Evolutionary conservation across 2,329 filamentous ascomycete species (phyloP), one percentile per base, ranked within the genome.

Genomic region (Scytalidium sp.): DNA sequence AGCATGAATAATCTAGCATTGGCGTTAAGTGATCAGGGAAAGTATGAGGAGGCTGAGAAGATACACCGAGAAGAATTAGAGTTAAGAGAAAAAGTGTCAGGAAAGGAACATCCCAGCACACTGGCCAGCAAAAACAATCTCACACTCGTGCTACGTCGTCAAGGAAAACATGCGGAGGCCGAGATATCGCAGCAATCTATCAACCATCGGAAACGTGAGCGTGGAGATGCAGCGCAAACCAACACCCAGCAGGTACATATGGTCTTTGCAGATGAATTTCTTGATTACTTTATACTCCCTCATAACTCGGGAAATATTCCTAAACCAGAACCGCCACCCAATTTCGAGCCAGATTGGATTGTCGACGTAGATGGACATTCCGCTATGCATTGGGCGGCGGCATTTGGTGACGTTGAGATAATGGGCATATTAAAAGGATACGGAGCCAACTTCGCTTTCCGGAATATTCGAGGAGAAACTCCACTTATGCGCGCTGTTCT

Each of bases 291-390:
- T 63, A 85, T 96, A 69, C 84, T 92, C 41, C 83, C 88, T 46
- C 87, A 90, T 67, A 85, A 87, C 51, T 82, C 85, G n/a, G 83
- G 85, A 53, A 62, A 82, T 72, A 59, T n/a, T n/a, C n/a, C n/a
- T n/a, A 82, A 75, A 43, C 91, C 92, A 1, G 82, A 88, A 50
- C 91, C 92, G 3, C 92, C 92, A 0, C 75, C 82, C 25, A 86
- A 89, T 64, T 94, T 95, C 61, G 85, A 95, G 62, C 84, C 94
- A 6, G 87, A 97, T 68, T 87, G 89, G 65, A 79, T 85, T 15
- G 96, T 97, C 55, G 92, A 97, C 65, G 87, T 90, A 41, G 90
- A 95, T 60, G 86, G 87, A 13, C 90, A 97, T 62, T 94, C 90
- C 3, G 90, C 92, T 5, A 79, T 97, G 55, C 92, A 97, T 65